Conservation (phyloP, 2,329 filamentous ascomycete genomes). For the Monilinia polystroma region DNA sequence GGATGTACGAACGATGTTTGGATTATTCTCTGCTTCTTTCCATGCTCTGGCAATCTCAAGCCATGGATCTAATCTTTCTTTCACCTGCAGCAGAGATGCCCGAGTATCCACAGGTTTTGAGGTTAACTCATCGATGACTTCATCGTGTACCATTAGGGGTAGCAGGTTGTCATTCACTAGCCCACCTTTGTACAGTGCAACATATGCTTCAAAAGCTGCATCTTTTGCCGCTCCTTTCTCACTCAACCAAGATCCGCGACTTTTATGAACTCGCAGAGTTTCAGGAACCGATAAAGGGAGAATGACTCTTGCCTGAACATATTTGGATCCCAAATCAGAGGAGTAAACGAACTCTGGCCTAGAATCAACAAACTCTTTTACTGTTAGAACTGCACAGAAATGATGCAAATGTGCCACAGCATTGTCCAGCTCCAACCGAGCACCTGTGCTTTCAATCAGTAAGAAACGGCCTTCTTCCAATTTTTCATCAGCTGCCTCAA, state of each 20-base stretch:
- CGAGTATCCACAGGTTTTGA: constrained; percentile 56
- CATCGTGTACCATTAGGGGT: constrained; percentile 49
- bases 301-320: constrained; percentile 59
- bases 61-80: constrained; percentile 44
- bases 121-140: constrained; percentile 45
- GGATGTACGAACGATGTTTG: constrained; percentile 38
- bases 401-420: constrained; percentile 76
- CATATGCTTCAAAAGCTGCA: constrained; percentile 74
- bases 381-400: constrained; percentile 65
- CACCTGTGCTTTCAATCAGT: constrained; percentile 53
- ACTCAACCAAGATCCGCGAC: constrained; percentile 62
- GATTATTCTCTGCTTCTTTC: constrained; percentile 66
- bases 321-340: constrained; percentile 44
- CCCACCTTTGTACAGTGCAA: constrained; percentile 64
- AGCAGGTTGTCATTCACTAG: constrained; percentile 77
- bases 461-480: constrained; percentile 41
- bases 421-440: constrained; percentile 67
- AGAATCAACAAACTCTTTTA: constrained; percentile 59
- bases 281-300: constrained; percentile 71
- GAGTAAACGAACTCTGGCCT: constrained; percentile 63
- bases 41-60: constrained; percentile 40
- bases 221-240: constrained; percentile 65
- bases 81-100: constrained; percentile 41
- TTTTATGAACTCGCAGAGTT: constrained; percentile 54
- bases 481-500: constrained; percentile 39